These are phyloP conservation scores for Dalbergia cultrata DNA, from an alignment of 306 rosid species.

Conservation along the genomic window DNA sequence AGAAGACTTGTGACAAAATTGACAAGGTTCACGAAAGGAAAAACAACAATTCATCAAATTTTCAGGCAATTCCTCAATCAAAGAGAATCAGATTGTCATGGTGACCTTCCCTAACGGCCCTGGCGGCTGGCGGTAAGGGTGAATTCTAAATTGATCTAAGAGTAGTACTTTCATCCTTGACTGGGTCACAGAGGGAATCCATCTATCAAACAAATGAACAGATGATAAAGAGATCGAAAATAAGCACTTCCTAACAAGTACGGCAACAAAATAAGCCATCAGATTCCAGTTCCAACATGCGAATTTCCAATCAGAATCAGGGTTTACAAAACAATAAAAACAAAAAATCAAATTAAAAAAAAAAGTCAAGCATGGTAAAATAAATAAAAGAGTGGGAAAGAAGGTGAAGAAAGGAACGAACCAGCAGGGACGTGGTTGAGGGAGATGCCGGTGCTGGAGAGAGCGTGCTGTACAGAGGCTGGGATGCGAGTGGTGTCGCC, in stretches of 20 bases:
- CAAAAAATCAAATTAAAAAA: neutral
- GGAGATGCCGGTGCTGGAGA: constrained; percentile 88
- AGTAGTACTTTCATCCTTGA: neutral
- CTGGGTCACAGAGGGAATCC: neutral
- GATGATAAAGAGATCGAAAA: neutral
- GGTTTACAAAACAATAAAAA: neutral
- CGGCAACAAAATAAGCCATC: neutral
- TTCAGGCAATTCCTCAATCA: neutral
- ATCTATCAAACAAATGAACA: neutral
- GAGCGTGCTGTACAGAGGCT: constrained; percentile 77
- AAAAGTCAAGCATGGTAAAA: neutral
- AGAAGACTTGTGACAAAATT: neutral
- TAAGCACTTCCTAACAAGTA: neutral
- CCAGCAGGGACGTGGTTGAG: constrained; percentile 96
- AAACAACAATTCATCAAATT: constrained; percentile 10
- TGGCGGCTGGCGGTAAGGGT: neutral
- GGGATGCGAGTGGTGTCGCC: constrained; percentile 83
- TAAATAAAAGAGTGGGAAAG: neutral
- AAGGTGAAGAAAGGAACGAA: neutral
- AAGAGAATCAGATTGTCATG: neutral
- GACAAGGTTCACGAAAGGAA: constrained; percentile 11
- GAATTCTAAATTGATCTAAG: neutral
- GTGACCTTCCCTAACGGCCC: neutral
- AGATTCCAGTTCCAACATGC: neutral
- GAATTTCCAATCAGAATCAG: neutral